Percentiles rank a stretch among this genome's conserved stretches.
These are phyloP conservation scores for Ganoderma multipileum DNA, from an alignment of 1,284 basidiomycete species.

Conservation along the genomic window DNA sequence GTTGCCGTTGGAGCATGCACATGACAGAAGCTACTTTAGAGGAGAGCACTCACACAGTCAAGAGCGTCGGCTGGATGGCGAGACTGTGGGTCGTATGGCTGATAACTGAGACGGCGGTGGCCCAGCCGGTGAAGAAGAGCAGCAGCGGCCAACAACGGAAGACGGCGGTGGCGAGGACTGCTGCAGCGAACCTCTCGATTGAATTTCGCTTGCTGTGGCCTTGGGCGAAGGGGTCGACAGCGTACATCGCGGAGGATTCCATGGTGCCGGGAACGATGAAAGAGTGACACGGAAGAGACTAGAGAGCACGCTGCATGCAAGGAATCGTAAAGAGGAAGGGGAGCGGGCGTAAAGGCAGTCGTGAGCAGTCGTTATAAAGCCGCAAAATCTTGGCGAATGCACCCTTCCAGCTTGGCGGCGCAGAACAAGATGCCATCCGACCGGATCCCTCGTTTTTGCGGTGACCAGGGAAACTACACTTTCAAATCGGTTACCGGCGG, in stretches of 20 bases:
- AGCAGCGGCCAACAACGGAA: constrained; percentile 75
- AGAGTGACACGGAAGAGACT: constrained; percentile 9
- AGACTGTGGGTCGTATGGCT: constrained; percentile 54
- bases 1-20: neutral
- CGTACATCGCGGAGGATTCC: constrained; percentile 34
- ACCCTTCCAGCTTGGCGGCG: neutral
- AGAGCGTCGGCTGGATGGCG: constrained; percentile 55
- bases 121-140: constrained; percentile 66
- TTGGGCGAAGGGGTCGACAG: constrained; percentile 33
- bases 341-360: neutral
- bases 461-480: constrained; percentile 14
- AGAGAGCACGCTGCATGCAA: constrained; percentile 16
- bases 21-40: neutral
- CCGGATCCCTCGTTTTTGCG: constrained; percentile 3
- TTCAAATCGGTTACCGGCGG: neutral
- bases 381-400: neutral
- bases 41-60: constrained; percentile 60
- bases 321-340: constrained; percentile 2
- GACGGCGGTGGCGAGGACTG: constrained; percentile 64
- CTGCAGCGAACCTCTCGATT: constrained; percentile 49
- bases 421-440: neutral
- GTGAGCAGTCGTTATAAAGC: neutral
- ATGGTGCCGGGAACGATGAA: constrained; percentile 19
- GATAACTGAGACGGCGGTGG: constrained; percentile 58
- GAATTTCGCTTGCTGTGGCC: constrained; percentile 11